These are phyloP conservation scores for Escovopsis weberi DNA, from an alignment of 2,329 filamentous ascomycete species.

Conservation along the genomic window DNA sequence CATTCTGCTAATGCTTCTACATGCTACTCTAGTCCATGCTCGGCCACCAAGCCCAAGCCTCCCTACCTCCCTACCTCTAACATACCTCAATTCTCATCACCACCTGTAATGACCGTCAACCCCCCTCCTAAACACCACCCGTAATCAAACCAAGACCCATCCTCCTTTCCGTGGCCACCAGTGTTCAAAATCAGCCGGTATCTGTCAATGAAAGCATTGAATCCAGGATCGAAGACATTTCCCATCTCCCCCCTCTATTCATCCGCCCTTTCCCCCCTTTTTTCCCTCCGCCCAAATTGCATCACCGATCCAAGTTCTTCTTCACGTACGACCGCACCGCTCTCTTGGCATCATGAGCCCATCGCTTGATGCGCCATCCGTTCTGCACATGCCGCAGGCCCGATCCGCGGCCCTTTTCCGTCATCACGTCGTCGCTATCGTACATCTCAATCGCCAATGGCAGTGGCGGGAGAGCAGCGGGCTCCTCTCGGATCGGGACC, in stretches of 20 bases:
- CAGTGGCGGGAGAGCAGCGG: no score
- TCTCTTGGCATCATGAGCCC: constrained; percentile 19
- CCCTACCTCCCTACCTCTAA: no score
- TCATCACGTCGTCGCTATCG: not conserved
- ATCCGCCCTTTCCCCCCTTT: not conserved
- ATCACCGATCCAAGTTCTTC: constrained; percentile 18
- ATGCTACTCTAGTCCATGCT: no score
- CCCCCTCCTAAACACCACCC: no score
- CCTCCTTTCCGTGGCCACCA: no score
- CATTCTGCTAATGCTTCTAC: no score
- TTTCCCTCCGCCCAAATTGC: constrained; percentile 7
- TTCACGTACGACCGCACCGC: constrained; percentile 19
- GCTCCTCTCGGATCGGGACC: no score
- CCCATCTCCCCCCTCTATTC: not conserved
- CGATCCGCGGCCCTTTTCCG: constrained; percentile 1
- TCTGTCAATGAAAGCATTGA: constrained; percentile 10
- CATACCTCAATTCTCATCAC: no score
- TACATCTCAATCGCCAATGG: not conserved
- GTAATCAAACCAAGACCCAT: no score
- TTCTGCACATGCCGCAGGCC: constrained; percentile 10
- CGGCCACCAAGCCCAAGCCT: no score
- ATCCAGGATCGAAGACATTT: not conserved
- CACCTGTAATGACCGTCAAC: no score
- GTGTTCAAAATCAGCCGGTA: constrained; percentile 30
- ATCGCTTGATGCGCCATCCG: constrained; percentile 17